Conservation (phyloP, 1,284 basidiomycete species). For the Pyrrhoderma noxium region DNA sequence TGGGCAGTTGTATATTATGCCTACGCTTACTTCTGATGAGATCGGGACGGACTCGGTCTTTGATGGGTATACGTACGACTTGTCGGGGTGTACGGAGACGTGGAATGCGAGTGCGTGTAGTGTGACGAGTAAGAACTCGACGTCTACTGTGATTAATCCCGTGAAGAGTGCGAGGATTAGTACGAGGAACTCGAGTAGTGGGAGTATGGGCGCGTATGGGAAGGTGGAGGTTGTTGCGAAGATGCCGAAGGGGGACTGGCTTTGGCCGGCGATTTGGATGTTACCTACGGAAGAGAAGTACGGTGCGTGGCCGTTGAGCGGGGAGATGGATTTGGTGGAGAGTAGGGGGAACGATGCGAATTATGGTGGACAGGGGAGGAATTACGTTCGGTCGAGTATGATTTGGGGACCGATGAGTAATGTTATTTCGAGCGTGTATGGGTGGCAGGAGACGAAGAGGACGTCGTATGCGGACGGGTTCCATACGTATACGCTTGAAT, state of each 20-base stretch:
- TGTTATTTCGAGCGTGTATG: constrained; percentile 29
- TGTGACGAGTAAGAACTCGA: constrained; percentile 31
- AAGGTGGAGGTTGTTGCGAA: constrained; percentile 64
- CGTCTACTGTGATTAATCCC: constrained; percentile 57
- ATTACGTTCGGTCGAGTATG: constrained; percentile 31
- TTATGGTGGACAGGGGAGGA: constrained; percentile 23
- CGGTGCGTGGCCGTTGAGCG: constrained; percentile 64
- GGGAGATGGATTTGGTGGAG: constrained; percentile 28
- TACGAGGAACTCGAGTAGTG: constrained; percentile 53
- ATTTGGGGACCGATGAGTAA: constrained; percentile 31
- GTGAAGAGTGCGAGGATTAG: constrained; percentile 68
- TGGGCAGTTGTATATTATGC: constrained; percentile 70
- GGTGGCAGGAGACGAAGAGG: constrained; percentile 31
- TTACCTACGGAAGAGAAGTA: constrained; percentile 63
- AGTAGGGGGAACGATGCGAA: constrained; percentile 19
- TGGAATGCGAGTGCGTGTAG: constrained; percentile 37
- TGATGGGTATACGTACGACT: constrained; percentile 57
- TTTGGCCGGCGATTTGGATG: constrained; percentile 87
- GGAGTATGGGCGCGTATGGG: constrained; percentile 67
- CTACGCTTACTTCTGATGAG: constrained; percentile 68
- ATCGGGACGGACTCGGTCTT: constrained; percentile 50
- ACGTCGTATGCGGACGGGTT: constrained; percentile 32
- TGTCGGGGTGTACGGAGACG: constrained; percentile 55
- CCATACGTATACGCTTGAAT: constrained; percentile 38
- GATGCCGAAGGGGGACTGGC: constrained; percentile 62